These are phyloP conservation scores for Talaromyces thailandensis DNA, from an alignment of 495 filamentous ascomycete genomes.

Conservation along the genomic window DNA sequence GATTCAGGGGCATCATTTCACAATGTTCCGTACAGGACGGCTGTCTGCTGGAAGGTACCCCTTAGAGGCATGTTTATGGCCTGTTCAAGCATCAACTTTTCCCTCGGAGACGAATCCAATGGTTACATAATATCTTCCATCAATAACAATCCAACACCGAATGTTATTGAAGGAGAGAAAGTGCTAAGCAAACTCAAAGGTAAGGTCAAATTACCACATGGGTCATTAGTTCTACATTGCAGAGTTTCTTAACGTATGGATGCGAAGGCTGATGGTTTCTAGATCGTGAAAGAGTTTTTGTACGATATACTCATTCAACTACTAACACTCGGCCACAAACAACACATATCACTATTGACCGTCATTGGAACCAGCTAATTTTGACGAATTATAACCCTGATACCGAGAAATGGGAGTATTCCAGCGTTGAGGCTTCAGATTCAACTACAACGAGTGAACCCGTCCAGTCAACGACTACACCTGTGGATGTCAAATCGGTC, in stretches of 20 bases:
- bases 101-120: background rate
- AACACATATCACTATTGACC: background rate
- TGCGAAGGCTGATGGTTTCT: background rate
- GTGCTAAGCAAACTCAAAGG: background rate
- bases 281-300: constrained; percentile 4
- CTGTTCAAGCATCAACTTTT: background rate
- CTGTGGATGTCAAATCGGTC: background rate
- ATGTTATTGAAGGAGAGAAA: constrained; percentile 3
- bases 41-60: constrained; percentile 3
- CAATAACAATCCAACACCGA: background rate
- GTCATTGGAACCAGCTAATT: background rate
- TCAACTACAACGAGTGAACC: background rate
- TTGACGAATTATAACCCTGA: background rate
- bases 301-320: background rate
- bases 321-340: background rate
- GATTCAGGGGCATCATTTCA: background rate
- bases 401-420: constrained; percentile 4
- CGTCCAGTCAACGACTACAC: background rate
- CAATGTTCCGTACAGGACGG: constrained; percentile 5
- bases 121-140: constrained; percentile 2
- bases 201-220: background rate
- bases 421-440: background rate
- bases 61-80: constrained; percentile 3
- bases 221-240: background rate
- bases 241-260: background rate